Evolutionary conservation across 2,329 filamentous ascomycete species (phyloP), one percentile per base, ranked within the genome.

Genomic region (Cryphonectria japonica): DNA sequence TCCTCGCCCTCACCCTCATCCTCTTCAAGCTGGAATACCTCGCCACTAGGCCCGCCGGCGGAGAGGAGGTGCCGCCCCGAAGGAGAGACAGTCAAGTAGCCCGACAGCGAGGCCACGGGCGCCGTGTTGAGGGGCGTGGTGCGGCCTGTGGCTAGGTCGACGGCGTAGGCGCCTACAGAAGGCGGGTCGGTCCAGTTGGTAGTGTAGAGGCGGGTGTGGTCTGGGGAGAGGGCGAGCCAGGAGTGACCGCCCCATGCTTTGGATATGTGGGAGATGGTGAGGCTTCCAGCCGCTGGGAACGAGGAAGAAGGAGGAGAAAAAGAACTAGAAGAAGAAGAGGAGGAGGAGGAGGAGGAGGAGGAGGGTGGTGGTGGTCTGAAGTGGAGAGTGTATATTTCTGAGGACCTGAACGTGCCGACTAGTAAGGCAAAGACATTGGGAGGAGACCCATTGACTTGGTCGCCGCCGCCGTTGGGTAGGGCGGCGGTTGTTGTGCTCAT

Each of bases 141-240:
- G n/a, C 59, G 14, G n/a, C 68, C 64, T 60, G 59, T 68, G 37
- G 43, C 43, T 2, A 34, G 65, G 60, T 71, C 68, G 39, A 72
- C 37, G 46, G 64, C 64, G 66, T 74, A 74, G 2, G 73, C 70
- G 26, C 72, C 73, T n/a, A 73, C 68, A 14, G 68, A 63, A 26
- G 73, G 71, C 0, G 73, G 71, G 1, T 71, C n/a, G 22, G 71
- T 57, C 73, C 73, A 75, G 41, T 68, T 59, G 16, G 74, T 73
- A 13, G 71, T 66, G 61, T 75, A 74, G 22, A 75, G 70, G 16
- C 63, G 68, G 9, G 67, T 67, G 60, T 72, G 72, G 52, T 74
- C 61, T 11, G 46, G 64, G 11, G 73, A 73, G 46, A 75, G 68
- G 43, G 73, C 66, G 34, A 75, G 74, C 74, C 74, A 75, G 32